Evolutionary conservation across 192 early-diverging fungal species (phyloP), one percentile per base, ranked within the genome.

Genomic region (Jimgerdemannia flammicorona): DNA sequence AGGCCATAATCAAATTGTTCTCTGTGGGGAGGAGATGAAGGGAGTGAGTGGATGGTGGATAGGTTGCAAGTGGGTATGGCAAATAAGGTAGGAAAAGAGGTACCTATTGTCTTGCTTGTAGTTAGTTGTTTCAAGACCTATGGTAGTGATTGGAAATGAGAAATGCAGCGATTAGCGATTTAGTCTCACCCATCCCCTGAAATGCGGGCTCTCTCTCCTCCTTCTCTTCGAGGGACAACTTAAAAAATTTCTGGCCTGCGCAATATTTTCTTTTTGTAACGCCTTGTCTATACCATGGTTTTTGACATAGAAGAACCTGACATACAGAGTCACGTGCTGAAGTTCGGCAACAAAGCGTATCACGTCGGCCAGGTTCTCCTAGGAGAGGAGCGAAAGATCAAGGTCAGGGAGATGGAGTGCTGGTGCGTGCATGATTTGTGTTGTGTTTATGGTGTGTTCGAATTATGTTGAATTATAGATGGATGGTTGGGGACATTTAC

Each of bases 1-100:
- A 81, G 81, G 71, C 83, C 88, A 66, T 88, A 84, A 69, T 91
- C 87, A 44, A 89, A 81, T 65, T 90, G 87, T 70, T 91, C 90
- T 75, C 80, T 75, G 20, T 40, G 40, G 4, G 4, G 4, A 71
- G 77, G 83, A 66, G n/a, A n/a, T n/a, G n/a, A n/a, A n/a, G n/a
- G n/a, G n/a, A n/a, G n/a, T 81, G 76, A 67, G 67, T 68, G 20
- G 8, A n/a, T 4, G 40, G 41, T 8, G 4, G 3, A 4, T 3
- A 8, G n/a, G 41, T 67, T 20, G 43, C 7, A 41, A 14, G n/a
- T 39, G 66, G 11, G 43, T 4, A 43, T 8, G 6, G 14, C 3
- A 11, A 54, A 11, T 11, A n/a, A n/a, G n/a, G n/a, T n/a, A n/a
- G 49, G 49, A 8, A 3, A 8, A 20, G 6, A 3, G 40, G 3